Base-by-base conservation (phyloP, 768 basidiomycete genomes). In the Dentipellis fragilis region DNA sequence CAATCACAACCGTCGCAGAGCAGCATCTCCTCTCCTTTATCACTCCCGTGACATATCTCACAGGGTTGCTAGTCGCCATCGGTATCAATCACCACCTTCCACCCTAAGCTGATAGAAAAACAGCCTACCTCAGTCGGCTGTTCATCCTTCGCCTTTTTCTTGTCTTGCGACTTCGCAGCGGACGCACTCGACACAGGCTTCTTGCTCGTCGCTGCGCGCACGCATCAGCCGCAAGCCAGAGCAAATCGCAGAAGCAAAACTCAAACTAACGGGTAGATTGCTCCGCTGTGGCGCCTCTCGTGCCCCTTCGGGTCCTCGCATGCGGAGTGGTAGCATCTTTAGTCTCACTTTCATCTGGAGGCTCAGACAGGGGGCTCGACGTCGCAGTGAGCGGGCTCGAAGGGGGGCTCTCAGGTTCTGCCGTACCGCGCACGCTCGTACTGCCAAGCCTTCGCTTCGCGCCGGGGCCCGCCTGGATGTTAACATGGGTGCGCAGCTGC, bases 31-130 rank as follows among this genome's bases (percentile, higher is more conserved):
- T 89, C 86, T 11, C 85, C 93, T 57, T 84, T 83, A 66, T 94
- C 85, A 65, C 89, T 91, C 71, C 84, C 86, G 64, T 85, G 80
- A 68, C 96, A 98, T 55, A 98, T 83, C 72, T 99, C 96, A 70
- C 96, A 99, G 58, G 83, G 83, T 76, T 84, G 82, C 85, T 89
- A 65, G 35, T 45, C 19, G 6, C 29, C 29, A 3, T 29, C 29
- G 6, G 29, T n/a, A n/a, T 29, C 29, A 29, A 29, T 6, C 29
- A 29, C 29, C 29, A 29, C 29, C 3, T n/a, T n/a, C n/a, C n/a
- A n/a, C n/a, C n/a, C n/a, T n/a, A n/a, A n/a, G n/a, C n/a, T n/a
- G n/a, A n/a, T n/a, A 51, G 35, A 38, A 54, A 22, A 54, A 49
- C 17, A 29, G 29, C 29, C 29, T 29, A 46, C 46, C 48, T 37